A percentile compares a stretch with the other conserved stretches of the same genome.
These are phyloP conservation scores for Pseudopithomyces chartarum DNA, from an alignment of 2,329 filamentous ascomycete species.

Conservation along the genomic window DNA sequence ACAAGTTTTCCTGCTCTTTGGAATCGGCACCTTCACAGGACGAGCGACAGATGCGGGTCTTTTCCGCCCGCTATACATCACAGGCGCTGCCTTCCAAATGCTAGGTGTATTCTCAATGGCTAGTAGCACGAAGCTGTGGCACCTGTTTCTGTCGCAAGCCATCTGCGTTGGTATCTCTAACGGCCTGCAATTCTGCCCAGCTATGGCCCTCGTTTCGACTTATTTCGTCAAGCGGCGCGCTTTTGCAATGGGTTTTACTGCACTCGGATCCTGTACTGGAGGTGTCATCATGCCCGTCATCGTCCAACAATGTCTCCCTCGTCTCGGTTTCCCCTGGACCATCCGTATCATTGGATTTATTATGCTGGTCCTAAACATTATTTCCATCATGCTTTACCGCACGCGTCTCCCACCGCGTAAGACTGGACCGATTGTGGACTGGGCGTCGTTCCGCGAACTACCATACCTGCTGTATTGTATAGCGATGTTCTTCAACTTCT, in stretches of 20 bases:
- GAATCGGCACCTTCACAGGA: slow-evolving; percentile 36
- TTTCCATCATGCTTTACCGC: slow-evolving; percentile 42
- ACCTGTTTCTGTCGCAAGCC: slow-evolving; percentile 54
- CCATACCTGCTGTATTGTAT: slow-evolving; percentile 45
- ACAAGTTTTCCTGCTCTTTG: slow-evolving; percentile 39
- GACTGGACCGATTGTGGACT: slow-evolving; percentile 49
- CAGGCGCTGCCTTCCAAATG: slow-evolving; percentile 39
- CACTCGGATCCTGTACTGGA: slow-evolving; percentile 34
- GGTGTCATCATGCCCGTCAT: slow-evolving; percentile 41
- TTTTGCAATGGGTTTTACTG: slow-evolving; percentile 35
- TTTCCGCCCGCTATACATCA: slow-evolving; percentile 32
- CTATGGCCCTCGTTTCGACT: slow-evolving; percentile 57
- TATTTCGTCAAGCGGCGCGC: slow-evolving; percentile 38
- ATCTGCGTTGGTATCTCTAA: slow-evolving; percentile 60
- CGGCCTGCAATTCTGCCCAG: slow-evolving; percentile 60
- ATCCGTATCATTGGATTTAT: slow-evolving; percentile 66
- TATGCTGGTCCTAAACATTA: slow-evolving; percentile 51
- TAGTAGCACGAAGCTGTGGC: slow-evolving; percentile 35
- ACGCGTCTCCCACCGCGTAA: slow-evolving; percentile 47
- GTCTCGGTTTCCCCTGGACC: slow-evolving; percentile 63
- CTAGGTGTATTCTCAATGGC: slow-evolving; percentile 39
- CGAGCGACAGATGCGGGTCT: slow-evolving; percentile 37
- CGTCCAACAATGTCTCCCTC: slow-evolving; percentile 36
- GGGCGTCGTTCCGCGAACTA: slow-evolving; percentile 47
- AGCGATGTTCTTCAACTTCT: slow-evolving; percentile 44